Percentiles rank a stretch among this genome's conserved stretches.
Conservation (phyloP, 108 stramenopile species). For the Discostella pseudostelligera region DNA sequence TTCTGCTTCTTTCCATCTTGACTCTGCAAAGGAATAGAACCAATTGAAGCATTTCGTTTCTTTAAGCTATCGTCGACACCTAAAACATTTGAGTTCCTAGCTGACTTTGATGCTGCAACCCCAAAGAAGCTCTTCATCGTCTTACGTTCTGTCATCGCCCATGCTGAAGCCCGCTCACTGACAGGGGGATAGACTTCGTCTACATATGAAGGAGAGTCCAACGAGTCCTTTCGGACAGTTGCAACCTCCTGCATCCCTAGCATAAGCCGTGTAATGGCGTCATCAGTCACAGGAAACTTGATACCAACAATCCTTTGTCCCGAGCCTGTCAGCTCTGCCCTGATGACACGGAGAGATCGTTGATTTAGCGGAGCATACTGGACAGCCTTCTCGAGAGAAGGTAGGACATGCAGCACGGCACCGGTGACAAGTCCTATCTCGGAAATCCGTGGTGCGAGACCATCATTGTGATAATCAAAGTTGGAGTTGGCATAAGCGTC, state of each 20-base stretch:
- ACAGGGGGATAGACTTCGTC: slow-evolving; percentile 45
- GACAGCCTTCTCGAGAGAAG: slow-evolving; percentile 57
- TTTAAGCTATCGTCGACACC: no score
- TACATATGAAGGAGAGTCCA: slow-evolving; percentile 20
- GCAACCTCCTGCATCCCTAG: slow-evolving; percentile 25
- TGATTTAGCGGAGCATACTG: slow-evolving; percentile 29
- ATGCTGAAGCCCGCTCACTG: slow-evolving; percentile 35
- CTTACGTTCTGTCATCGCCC: slow-evolving; percentile 53
- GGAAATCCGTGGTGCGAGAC: slow-evolving; percentile 54
- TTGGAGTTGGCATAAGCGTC: slow-evolving; percentile 43
- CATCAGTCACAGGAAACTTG: slow-evolving; percentile 51
- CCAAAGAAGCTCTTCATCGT: slow-evolving; percentile 61
- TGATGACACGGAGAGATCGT: slow-evolving; percentile 46
- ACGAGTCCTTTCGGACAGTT: slow-evolving; percentile 11
- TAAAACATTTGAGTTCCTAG: not conserved
- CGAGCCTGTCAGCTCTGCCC: slow-evolving; percentile 33
- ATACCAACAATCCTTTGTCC: slow-evolving; percentile 54
- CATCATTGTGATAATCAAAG: slow-evolving; percentile 28
- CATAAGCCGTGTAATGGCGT: slow-evolving; percentile 36
- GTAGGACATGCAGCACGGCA: slow-evolving; percentile 57
- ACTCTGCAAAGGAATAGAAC: not conserved
- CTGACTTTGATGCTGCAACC: slow-evolving; percentile 13
- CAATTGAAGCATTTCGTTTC: no score
- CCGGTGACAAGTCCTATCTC: slow-evolving; percentile 57
- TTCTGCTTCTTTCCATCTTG: slow-evolving; percentile 10